phyloP scores from a whole-genome alignment of 441 rosid species.

The Adansonia grandidieri region DNA sequence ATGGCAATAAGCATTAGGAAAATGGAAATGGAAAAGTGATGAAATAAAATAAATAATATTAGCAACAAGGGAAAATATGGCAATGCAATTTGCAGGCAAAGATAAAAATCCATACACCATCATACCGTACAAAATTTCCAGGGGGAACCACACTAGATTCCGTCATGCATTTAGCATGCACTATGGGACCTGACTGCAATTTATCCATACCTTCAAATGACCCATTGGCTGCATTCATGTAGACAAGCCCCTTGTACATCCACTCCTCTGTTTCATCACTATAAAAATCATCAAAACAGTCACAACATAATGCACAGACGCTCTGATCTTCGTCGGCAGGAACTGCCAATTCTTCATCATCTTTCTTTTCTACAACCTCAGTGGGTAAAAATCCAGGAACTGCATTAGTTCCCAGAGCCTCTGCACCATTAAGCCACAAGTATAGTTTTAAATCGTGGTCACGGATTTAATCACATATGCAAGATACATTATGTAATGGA shows the following conservation, averaged over 20 bases:
- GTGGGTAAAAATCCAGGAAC: slow-evolving; percentile 87
- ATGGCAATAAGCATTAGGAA: too few species aligned
- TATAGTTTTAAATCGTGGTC: too few species aligned
- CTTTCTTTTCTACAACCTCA: slow-evolving; percentile 77
- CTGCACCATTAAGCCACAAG: slow-evolving; percentile 97
- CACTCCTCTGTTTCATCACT: slow-evolving; percentile 97
- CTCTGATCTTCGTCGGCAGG: slow-evolving; percentile 97
- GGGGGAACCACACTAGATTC: slow-evolving; percentile 67
- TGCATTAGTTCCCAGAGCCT: slow-evolving; percentile 90
- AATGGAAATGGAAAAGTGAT: too few species aligned
- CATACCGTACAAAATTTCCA: slow-evolving; percentile 48
- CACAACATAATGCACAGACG: slow-evolving; percentile 92
- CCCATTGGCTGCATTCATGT: slow-evolving; percentile 73
- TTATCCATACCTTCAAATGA: slow-evolving; percentile 65
- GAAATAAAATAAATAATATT: not conserved
- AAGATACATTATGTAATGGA: too few species aligned
- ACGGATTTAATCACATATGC: too few species aligned
- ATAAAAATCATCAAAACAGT: slow-evolving; percentile 89
- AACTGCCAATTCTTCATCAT: slow-evolving; percentile 92
- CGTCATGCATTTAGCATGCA: slow-evolving; percentile 96
- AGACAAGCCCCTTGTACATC: slow-evolving; percentile 92
- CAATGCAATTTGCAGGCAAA: slow-evolving; percentile 11
- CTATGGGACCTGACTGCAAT: slow-evolving; percentile 89
- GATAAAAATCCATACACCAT: slow-evolving; percentile 55
- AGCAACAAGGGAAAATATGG: not conserved